These are phyloP conservation scores for Populus ilicifolia DNA, from an alignment of 345 rosid species.

Conservation along the genomic window DNA sequence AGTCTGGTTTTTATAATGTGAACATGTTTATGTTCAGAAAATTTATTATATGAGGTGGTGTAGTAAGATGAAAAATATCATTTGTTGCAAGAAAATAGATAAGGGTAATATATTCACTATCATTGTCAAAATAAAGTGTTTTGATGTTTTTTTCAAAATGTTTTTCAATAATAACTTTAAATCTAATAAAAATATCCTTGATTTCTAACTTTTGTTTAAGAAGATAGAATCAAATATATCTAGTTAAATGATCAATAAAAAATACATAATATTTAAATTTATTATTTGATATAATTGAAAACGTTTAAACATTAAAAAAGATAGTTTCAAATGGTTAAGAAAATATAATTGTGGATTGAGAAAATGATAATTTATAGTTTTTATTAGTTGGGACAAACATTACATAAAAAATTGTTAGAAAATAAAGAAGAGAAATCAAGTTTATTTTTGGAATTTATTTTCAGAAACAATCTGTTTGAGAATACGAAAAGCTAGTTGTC, in stretches of 20 bases:
- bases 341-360: fast-evolving
- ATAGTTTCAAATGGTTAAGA: background rate
- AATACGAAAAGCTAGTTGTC: background rate
- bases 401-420: too few species aligned
- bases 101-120: background rate
- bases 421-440: fast-evolving
- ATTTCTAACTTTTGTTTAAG: too few species aligned
- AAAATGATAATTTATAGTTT: fast-evolving
- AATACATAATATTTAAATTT: too few species aligned
- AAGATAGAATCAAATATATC: background rate
- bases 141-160: too few species aligned
- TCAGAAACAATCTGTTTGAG: too few species aligned
- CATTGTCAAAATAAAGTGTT: too few species aligned
- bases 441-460: too few species aligned
- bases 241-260: background rate
- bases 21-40: too few species aligned
- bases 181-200: too few species aligned
- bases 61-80: background rate
- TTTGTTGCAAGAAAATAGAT: fast-evolving
- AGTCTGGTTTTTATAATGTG: too few species aligned
- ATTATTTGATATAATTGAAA: fast-evolving
- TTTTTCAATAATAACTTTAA: too few species aligned
- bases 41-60: background rate
- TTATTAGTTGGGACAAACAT: background rate
- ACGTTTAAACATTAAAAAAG: background rate